A percentile compares a stretch with the other conserved stretches of the same genome.
Conservation (phyloP, 192 early-diverging fungal genomes). For the Rhizophagus clarus region DNA sequence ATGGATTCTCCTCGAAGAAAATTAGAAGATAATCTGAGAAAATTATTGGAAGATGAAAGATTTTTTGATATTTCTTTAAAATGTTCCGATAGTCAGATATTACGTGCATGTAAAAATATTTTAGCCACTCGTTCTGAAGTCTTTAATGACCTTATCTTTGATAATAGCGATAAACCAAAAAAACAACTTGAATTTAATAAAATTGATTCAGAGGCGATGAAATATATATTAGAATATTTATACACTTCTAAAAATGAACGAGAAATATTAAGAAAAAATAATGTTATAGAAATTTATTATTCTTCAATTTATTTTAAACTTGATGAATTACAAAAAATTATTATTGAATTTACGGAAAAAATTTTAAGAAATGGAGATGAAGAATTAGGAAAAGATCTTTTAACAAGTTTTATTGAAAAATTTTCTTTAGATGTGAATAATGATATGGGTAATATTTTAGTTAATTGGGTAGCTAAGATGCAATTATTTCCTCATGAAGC, state of each 20-base stretch:
- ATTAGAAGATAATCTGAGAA: background rate
- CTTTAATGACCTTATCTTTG: background rate
- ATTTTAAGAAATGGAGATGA: background rate
- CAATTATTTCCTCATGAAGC: background rate
- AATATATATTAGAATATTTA: constrained; percentile 6
- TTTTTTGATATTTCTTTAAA: background rate
- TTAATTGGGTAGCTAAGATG: background rate
- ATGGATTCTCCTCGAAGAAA: background rate
- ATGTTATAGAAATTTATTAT: background rate
- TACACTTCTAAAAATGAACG: background rate
- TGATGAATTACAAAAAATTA: background rate
- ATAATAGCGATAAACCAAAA: background rate
- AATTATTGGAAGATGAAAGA: background rate
- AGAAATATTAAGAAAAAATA: background rate
- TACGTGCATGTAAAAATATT: background rate
- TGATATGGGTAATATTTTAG: background rate
- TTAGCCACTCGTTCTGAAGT: background rate
- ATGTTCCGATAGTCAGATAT: background rate
- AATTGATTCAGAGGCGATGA: background rate
- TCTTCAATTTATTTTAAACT: background rate
- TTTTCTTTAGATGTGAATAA: background rate
- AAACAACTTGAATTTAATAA: background rate
- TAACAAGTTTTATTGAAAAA: background rate
- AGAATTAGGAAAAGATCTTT: background rate
- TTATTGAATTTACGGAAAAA: background rate